phyloP scores from a whole-genome alignment of 257 asterid species.

The Pogostemon cablin region DNA sequence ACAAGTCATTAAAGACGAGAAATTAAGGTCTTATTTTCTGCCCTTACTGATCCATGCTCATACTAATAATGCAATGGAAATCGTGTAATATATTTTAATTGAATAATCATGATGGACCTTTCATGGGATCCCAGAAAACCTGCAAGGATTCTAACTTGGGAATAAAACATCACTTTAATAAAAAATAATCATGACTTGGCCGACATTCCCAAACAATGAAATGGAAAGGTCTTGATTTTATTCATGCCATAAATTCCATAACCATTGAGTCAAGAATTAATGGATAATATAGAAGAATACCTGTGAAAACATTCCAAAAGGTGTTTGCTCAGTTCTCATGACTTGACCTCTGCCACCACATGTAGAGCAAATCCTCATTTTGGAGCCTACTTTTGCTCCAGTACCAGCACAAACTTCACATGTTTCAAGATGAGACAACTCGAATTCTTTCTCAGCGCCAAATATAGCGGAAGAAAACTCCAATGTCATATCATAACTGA shows the following conservation, averaged over 20 bases:
- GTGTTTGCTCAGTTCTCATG: conserved; percentile 98
- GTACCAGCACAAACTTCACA: conserved; percentile 89
- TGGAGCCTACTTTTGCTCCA: conserved; percentile 95
- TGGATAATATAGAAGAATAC: conserved; percentile 43
- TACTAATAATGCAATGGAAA: neutral
- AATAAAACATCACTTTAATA: conserved; percentile 1
- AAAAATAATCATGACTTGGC: conserved; percentile 20
- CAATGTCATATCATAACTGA: conserved; percentile 84
- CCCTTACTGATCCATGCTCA: conserved; percentile 8
- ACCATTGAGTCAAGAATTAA: conserved; percentile 28
- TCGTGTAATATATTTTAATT: neutral
- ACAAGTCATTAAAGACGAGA: conserved; percentile 14
- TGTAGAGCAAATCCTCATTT: conserved; percentile 94
- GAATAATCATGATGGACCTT: neutral
- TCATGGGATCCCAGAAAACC: conserved; percentile 9
- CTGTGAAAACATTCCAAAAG: conserved; percentile 99
- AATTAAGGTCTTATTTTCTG: conserved; percentile 14
- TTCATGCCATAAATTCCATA: conserved; percentile 19
- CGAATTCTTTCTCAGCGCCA: conserved; percentile 96
- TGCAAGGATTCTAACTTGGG: conserved; percentile 6
- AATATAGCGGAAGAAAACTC: conserved; percentile 89
- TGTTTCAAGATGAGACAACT: conserved; percentile 89
- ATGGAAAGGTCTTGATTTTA: neutral
- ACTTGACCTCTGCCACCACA: conserved; percentile 99
- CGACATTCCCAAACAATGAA: conserved; percentile 16